phyloP scores from a whole-genome alignment of 1,139 yeast genomes.

The Scheffersomyces illinoinensis region DNA sequence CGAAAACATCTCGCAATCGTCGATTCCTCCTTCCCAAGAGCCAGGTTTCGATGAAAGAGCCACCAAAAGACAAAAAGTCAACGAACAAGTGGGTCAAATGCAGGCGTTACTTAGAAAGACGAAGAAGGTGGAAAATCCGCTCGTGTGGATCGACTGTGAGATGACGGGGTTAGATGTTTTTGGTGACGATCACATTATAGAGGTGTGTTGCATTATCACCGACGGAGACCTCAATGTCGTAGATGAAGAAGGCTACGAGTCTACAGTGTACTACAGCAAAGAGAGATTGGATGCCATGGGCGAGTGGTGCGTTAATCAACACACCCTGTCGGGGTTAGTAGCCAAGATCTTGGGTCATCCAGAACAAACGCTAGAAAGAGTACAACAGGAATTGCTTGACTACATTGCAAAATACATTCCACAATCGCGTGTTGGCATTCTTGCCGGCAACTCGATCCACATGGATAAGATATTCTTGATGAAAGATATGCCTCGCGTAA shows the following conservation, averaged over 20 bases:
- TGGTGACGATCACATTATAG: constrained; percentile 74
- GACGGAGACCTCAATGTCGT: constrained; percentile 73
- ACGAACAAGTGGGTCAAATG: background rate
- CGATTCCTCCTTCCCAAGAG: background rate
- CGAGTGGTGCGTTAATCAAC: constrained; percentile 84
- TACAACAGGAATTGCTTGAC: constrained; percentile 60
- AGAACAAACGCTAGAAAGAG: constrained; percentile 54
- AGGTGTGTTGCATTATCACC: constrained; percentile 87
- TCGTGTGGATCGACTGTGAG: constrained; percentile 82
- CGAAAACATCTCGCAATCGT: background rate
- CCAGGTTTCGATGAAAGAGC: background rate
- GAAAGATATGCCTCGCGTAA: constrained; percentile 76
- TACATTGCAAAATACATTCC: constrained; percentile 62
- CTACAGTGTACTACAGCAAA: constrained; percentile 73
- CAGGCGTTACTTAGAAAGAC: background rate
- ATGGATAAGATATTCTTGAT: constrained; percentile 87
- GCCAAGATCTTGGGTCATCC: constrained; percentile 61
- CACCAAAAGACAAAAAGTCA: background rate
- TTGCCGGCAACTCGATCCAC: constrained; percentile 92
- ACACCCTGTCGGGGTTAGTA: constrained; percentile 77
- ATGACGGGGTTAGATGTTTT: constrained; percentile 91
- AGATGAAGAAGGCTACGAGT: constrained; percentile 73
- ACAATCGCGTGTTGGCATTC: constrained; percentile 55
- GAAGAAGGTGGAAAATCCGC: constrained; percentile 24
- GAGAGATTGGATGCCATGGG: constrained; percentile 70